Evolutionary conservation across 2,329 filamentous ascomycete species (phyloP), one percentile per base, ranked within the genome.

Genomic region (Aspergillus pseudoterreus): DNA sequence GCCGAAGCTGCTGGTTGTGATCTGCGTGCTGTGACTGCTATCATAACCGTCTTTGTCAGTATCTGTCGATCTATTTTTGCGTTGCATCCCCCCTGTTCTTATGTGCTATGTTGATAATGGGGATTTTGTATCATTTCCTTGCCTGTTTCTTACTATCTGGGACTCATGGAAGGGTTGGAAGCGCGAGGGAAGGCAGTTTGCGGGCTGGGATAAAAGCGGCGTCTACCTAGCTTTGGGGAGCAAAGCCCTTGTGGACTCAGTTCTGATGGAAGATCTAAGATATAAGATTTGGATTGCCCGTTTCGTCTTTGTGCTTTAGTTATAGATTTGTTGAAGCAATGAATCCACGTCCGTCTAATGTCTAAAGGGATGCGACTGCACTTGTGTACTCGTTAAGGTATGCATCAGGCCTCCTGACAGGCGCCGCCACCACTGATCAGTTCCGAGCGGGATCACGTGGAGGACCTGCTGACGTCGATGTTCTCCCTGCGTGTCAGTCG

Each of bases 61-160:
- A 38, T 43, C 41, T 43, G 1, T 46, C 49, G 50, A 38, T 38
- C 36, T 55, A 43, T 49, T 49, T 49, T 48, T 47, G 30, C 10
- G 11, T 33, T 43, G 47, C 19, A 19, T 19, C 19, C 45, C 42
- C 43, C 39, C 50, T 53, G 51, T 47, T 47, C 50, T 43, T 51
- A 54, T 57, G 55, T 53, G 56, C 50, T 53, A 59, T 55, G 54
- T 52, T 56, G 53, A 49, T 52, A 54, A 53, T 52, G 51, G 51
- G 50, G 39, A 22, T 55, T 50, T 22, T 56, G 49, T 47, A 45
- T 52, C 43, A 51, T 51, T 54, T 53, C 49, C 30, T 52, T 52
- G 52, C 32, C 51, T 38, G 42, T 35, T 32, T 53, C 45, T 54
- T 50, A 51, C 32, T 56, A 55, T 54, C 38, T 53, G 57, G 53